A percentile compares a stretch with the other conserved stretches of the same genome.
These are phyloP conservation scores for Rhodamnia argentea DNA, from an alignment of 345 rosid genomes.

Conservation along the genomic window DNA sequence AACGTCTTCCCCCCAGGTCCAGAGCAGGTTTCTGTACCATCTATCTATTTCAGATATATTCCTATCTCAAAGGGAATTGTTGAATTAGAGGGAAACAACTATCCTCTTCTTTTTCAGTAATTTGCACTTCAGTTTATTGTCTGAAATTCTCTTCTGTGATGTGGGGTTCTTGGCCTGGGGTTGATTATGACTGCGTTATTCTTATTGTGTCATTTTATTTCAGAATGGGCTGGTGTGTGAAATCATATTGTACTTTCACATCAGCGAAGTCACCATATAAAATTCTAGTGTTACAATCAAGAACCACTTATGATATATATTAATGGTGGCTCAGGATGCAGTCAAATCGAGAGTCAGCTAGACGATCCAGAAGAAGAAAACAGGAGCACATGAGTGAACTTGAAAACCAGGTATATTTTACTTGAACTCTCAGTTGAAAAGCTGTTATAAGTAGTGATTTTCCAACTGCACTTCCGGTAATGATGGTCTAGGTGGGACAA, in stretches of 20 bases:
- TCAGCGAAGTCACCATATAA: not conserved
- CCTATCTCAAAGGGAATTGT: not conserved
- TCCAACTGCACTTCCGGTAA: not conserved
- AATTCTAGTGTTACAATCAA: not conserved
- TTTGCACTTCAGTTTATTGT: not conserved
- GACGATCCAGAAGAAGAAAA: slow-evolving; percentile 93
- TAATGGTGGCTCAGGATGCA: slow-evolving; percentile 53
- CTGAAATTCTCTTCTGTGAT: not conserved
- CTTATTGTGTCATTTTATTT: not conserved
- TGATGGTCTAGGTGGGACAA: slow-evolving; percentile 53
- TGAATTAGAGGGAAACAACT: not conserved
- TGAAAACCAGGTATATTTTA: slow-evolving; percentile 62
- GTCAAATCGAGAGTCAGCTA: slow-evolving; percentile 98
- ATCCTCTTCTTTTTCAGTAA: not conserved
- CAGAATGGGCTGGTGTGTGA: not conserved
- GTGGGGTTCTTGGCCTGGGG: not conserved
- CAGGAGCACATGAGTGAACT: slow-evolving; percentile 82
- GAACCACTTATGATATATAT: not conserved
- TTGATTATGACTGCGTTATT: not conserved
- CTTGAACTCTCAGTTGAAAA: not conserved
- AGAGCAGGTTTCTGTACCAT: not conserved
- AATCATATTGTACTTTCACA: not conserved
- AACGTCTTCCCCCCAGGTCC: not conserved
- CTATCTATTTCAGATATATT: not conserved
- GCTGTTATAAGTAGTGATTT: not conserved